Base-by-base conservation (phyloP, 2,329 filamentous ascomycete genomes). In the Neoascochyta sp. region DNA sequence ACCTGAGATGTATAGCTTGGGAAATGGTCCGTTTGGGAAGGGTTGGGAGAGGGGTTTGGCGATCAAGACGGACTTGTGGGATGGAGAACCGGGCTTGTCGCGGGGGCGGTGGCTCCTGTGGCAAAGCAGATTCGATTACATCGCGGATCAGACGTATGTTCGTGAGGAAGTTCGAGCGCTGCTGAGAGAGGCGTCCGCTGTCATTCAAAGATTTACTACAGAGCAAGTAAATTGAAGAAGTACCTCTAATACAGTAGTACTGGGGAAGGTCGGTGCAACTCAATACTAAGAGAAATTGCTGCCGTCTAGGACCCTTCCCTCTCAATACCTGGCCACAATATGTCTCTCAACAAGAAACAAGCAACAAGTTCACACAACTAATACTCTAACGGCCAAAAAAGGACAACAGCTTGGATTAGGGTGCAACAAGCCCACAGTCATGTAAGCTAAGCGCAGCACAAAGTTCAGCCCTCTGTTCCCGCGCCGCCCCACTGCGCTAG, bases 81-180 rank as follows among this genome's bases (percentile, higher is more conserved):
- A 25, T 25, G 24, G 24, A 25, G 24, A 25, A 16, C 24, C 24
- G 12, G 24, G 24, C 14, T 25, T 25, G 24, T 25, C 24, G 12
- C 24, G 10, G 14, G 24, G 24, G 4, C 24, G 24, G 24, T 25
- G 24, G 24, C 13, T 25, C 4, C 24, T 25, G 14, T 25, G 24
- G 13, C 24, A 25, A 25, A 16, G 15, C 24, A 25, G 24, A 25
- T 25, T 25, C 10, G 15, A 17, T 16, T n/a, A 16, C 24, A 16
- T 25, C 14, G 24, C 24, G 14, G 24, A 25, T 16, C 24, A 25
- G 11, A 9, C 24, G 7, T 16, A 25, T 10, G 10, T 25, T 25
- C 10, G 5, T 25, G 13, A 25, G 14, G 24, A 25, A 25, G 24
- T 25, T 25, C n/a, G 24, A 16, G 24, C 15, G 24, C 7, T 25